phyloP scores from a whole-genome alignment of 2,329 filamentous ascomycete genomes.

The Colletotrichum spaethianum region DNA sequence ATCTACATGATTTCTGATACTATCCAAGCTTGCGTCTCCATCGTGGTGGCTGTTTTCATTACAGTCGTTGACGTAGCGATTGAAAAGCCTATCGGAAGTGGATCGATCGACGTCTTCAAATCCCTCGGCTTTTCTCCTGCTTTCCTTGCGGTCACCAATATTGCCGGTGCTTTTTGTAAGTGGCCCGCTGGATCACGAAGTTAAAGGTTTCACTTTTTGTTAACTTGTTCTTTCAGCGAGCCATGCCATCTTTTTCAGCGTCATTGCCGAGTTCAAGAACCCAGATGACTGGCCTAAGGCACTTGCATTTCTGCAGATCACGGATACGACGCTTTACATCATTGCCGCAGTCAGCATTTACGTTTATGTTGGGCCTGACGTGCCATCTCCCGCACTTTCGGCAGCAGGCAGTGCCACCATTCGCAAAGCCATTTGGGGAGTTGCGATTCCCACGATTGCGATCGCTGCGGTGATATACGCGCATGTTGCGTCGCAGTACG shows the following conservation, averaged over 20 bases:
- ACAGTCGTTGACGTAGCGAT: slow-evolving; percentile 76
- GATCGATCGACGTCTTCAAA: slow-evolving; percentile 50
- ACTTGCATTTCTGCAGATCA: slow-evolving; percentile 63
- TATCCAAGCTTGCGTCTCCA: slow-evolving; percentile 67
- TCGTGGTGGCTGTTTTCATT: slow-evolving; percentile 73
- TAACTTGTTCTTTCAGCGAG: slow-evolving; percentile 52
- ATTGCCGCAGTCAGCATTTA: slow-evolving; percentile 78
- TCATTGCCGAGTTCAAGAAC: slow-evolving; percentile 75
- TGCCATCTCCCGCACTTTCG: slow-evolving; percentile 76
- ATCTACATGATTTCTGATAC: background rate
- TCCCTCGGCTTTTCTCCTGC: slow-evolving; percentile 63
- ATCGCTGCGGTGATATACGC: slow-evolving; percentile 80
- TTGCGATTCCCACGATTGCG: slow-evolving; percentile 79
- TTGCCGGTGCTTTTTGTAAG: slow-evolving; percentile 74
- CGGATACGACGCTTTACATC: slow-evolving; percentile 74
- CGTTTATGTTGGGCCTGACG: slow-evolving; percentile 72
- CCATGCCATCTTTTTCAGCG: slow-evolving; percentile 77
- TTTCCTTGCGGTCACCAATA: slow-evolving; percentile 73
- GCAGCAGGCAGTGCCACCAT: slow-evolving; percentile 67
- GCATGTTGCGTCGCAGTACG: slow-evolving; percentile 75
- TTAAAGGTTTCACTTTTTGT: background rate
- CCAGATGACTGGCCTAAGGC: slow-evolving; percentile 72
- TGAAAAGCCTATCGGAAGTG: slow-evolving; percentile 55
- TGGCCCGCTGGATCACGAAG: background rate
- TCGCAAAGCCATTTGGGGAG: slow-evolving; percentile 76